Evolutionary conservation across 129 eudicot species (phyloP).

Genomic region (Helichrysum umbraculigerum): DNA sequence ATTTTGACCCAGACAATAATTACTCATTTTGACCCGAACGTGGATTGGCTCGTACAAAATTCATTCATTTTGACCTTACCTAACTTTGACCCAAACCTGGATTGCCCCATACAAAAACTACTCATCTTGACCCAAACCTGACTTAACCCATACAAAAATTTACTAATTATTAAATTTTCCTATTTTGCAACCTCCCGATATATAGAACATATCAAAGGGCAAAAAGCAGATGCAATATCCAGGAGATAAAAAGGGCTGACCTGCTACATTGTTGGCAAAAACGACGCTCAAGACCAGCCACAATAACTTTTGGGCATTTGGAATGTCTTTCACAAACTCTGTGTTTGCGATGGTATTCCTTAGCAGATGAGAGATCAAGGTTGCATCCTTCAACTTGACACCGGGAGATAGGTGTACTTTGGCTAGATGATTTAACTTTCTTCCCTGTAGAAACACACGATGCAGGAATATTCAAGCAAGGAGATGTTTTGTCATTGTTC

Average conservation of each 20-base stretch:
- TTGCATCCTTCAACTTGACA: slow-evolving; percentile 73
- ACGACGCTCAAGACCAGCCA: slow-evolving; percentile 58
- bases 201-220: background rate
- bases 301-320: slow-evolving; percentile 53
- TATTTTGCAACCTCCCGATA: background rate
- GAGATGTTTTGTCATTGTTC: slow-evolving; percentile 34
- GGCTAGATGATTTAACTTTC: slow-evolving; percentile 54
- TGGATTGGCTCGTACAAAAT: background rate
- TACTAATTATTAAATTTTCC: background rate
- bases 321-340: slow-evolving; percentile 55
- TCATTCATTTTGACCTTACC: background rate
- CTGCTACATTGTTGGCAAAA: slow-evolving; percentile 80
- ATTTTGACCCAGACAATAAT: background rate
- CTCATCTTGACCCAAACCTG: background rate
- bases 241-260: slow-evolving; percentile 10
- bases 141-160: background rate
- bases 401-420: slow-evolving; percentile 36
- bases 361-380: slow-evolving; percentile 50
- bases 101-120: background rate
- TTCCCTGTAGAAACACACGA: slow-evolving; percentile 46
- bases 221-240: background rate
- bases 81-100: background rate
- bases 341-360: slow-evolving; percentile 62
- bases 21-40: background rate
- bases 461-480: slow-evolving; percentile 38